A percentile compares a stretch with the other conserved stretches of the same genome.
Evolutionary conservation across 495 filamentous ascomycete genomes (phyloP).

Genomic region (Aspergillus incahuasiensis): DNA sequence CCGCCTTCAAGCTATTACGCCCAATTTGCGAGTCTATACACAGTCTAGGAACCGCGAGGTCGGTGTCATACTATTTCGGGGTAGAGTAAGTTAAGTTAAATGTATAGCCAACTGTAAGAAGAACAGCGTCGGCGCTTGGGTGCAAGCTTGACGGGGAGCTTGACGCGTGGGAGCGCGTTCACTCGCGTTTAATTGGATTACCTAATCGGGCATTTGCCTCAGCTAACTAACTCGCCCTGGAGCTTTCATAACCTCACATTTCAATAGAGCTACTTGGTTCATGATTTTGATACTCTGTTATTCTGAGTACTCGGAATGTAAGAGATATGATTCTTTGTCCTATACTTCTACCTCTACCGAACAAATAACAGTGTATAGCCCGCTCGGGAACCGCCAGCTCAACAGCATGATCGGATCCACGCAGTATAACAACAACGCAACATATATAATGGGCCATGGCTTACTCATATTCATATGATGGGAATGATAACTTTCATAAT

Average conservation of each 20-base stretch:
- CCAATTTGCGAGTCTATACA: background rate
- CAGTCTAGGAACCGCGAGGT: background rate
- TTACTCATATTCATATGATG: background rate
- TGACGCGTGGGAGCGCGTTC: conserved; percentile 23
- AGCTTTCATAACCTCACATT: background rate
- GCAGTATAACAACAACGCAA: conserved; percentile 8
- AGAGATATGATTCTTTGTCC: background rate
- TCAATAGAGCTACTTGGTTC: background rate
- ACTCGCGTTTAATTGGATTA: conserved; percentile 18
- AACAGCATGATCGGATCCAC: background rate
- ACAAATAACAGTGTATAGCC: conserved; percentile 2
- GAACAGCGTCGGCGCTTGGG: background rate
- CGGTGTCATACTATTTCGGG: background rate
- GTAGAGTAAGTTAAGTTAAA: background rate
- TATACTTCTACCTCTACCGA: background rate
- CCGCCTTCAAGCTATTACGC: too few relatives aligned
- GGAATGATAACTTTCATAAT: conserved; percentile 1
- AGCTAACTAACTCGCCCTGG: background rate
- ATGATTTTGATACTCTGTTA: background rate
- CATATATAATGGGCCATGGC: conserved; percentile 7
- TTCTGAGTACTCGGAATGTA: background rate
- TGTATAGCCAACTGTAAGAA: background rate
- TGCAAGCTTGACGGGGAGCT: conserved; percentile 16
- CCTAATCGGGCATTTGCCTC: conserved; percentile 14
- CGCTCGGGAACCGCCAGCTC: background rate